These are phyloP conservation scores for Hysterium pulicare DNA, from an alignment of 2,329 filamentous ascomycete genomes.

Conservation along the genomic window DNA sequence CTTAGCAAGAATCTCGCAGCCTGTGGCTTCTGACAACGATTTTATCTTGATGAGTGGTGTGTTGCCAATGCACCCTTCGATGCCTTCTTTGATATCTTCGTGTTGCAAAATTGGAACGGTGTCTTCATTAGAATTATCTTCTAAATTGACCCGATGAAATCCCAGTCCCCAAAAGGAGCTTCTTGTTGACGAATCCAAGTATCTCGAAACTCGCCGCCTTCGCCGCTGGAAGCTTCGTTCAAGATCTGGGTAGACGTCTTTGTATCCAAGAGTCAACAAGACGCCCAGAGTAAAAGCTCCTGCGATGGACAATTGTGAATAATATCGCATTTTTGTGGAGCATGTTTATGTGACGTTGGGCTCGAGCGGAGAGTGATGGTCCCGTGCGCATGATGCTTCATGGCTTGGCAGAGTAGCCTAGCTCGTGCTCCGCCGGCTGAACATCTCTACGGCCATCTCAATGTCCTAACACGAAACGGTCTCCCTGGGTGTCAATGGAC, in stretches of 20 bases:
- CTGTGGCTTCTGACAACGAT: slow-evolving; percentile 80
- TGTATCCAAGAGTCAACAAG: slow-evolving; percentile 71
- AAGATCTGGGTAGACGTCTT: slow-evolving; percentile 74
- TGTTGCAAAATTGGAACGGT: background rate
- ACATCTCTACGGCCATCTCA: slow-evolving; percentile 15
- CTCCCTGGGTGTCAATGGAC: slow-evolving; percentile 62
- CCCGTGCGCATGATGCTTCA: background rate
- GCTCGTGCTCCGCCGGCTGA: slow-evolving; percentile 15
- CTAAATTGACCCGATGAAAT: background rate
- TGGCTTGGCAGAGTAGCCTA: slow-evolving; percentile 25
- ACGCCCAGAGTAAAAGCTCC: slow-evolving; percentile 76
- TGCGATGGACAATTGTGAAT: slow-evolving; percentile 57
- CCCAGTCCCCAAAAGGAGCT: slow-evolving; percentile 7
- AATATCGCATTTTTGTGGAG: background rate
- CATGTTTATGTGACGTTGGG: background rate
- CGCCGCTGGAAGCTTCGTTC: slow-evolving; percentile 58
- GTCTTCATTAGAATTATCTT: background rate
- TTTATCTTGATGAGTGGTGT: slow-evolving; percentile 85
- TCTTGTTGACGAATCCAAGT: slow-evolving; percentile 18
- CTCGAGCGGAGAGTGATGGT: background rate
- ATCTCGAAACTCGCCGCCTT: slow-evolving; percentile 18
- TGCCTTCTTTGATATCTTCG: slow-evolving; percentile 64
- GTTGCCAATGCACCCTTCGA: slow-evolving; percentile 89
- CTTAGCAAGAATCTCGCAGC: slow-evolving; percentile 87
- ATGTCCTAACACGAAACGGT: slow-evolving; percentile 11